Evolutionary conservation across 208 protist species (phyloP).

Genomic region (Acanthamoeba quina): DNA sequence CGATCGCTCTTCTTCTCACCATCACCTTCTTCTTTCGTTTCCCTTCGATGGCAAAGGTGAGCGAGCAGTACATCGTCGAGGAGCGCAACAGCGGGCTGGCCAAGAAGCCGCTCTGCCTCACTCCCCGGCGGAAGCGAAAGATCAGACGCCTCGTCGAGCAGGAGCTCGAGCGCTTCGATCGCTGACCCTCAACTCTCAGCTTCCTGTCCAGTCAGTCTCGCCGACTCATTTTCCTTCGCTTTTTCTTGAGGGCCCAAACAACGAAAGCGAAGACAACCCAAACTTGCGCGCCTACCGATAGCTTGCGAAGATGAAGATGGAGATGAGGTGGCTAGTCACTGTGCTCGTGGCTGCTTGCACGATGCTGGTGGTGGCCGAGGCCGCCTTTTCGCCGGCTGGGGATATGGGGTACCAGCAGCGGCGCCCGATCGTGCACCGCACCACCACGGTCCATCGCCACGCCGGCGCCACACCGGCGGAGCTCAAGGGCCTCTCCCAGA

Average conservation of each 20-base stretch:
- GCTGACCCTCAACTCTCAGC: neutral
- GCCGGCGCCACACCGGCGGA: neutral
- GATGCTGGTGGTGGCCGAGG: neutral
- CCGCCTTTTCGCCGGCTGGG: neutral
- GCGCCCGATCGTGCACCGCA: slow-evolving; percentile 35
- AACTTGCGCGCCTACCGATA: neutral
- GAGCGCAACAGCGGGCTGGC: neutral
- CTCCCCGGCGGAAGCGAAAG: slow-evolving; percentile 8
- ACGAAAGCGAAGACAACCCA: neutral
- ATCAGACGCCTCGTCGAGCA: neutral
- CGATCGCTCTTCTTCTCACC: neutral
- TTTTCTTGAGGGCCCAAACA: neutral
- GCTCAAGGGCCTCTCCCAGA: neutral
- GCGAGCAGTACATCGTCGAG: slow-evolving; percentile 10
- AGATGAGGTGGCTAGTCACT: neutral
- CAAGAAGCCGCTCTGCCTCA: slow-evolving; percentile 26
- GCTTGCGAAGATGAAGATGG: neutral
- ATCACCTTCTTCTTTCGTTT: neutral
- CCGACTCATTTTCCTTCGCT: neutral
- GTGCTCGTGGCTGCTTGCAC: neutral
- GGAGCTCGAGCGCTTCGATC: slow-evolving; percentile 1
- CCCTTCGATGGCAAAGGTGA: neutral
- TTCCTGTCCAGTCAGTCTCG: neutral
- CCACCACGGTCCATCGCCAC: neutral
- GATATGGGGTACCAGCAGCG: neutral